These are phyloP conservation scores for Aspergillus sergii DNA, from an alignment of 2,329 filamentous ascomycete species.

Conservation along the genomic window DNA sequence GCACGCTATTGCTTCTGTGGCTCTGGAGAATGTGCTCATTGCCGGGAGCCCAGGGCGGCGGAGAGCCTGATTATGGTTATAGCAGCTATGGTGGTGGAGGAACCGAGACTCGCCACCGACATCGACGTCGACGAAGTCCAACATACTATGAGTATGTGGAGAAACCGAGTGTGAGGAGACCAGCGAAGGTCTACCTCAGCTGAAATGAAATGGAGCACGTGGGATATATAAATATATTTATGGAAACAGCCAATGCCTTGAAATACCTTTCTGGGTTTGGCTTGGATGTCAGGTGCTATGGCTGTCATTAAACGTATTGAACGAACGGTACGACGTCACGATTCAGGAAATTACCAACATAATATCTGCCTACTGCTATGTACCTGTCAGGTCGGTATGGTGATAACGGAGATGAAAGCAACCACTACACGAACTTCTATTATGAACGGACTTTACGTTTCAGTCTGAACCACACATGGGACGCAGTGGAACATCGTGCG, in stretches of 20 bases:
- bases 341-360: not conserved
- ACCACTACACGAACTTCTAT: too few species aligned
- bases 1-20: slow-evolving; percentile 40
- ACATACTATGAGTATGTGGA: slow-evolving; percentile 36
- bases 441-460: not conserved
- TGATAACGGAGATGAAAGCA: not conserved
- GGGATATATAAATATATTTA: not conserved
- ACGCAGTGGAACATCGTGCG: not conserved
- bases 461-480: not conserved
- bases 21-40: slow-evolving; percentile 33
- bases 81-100: slow-evolving; percentile 17
- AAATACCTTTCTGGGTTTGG: not conserved
- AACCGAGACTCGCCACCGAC: slow-evolving; percentile 22
- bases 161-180: slow-evolving; percentile 35
- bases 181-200: slow-evolving; percentile 40
- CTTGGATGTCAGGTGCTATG: not conserved
- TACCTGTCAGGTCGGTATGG: not conserved
- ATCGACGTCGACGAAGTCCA: slow-evolving; percentile 26
- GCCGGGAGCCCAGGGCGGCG: slow-evolving; percentile 25
- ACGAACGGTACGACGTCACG: not conserved
- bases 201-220: slow-evolving; percentile 7
- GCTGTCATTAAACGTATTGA: not conserved
- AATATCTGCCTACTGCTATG: not conserved
- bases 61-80: slow-evolving; percentile 29
- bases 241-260: not conserved